Conservation (phyloP, 495 filamentous ascomycete species). For the Pyrenula aspistea region DNA sequence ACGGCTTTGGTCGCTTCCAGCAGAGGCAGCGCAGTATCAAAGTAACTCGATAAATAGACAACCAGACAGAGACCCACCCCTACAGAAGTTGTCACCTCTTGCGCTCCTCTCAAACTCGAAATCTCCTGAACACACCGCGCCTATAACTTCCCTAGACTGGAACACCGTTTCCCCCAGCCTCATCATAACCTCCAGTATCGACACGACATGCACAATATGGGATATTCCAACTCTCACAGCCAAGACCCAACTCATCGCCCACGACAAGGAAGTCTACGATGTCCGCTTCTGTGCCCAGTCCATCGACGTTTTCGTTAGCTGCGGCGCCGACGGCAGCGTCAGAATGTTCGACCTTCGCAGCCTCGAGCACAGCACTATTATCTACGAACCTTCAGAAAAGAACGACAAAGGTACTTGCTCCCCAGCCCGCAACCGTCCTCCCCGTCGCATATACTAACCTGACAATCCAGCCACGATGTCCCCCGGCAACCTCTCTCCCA, state of each 20-base stretch:
- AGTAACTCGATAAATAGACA: constrained; percentile 64
- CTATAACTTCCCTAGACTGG: constrained; percentile 94
- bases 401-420: constrained; percentile 68
- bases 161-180: constrained; percentile 90
- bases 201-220: constrained; percentile 99
- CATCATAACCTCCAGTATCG: constrained; percentile 97
- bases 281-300: constrained; percentile 95
- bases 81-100: constrained; percentile 83
- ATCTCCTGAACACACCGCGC: constrained; percentile 93
- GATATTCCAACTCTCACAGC: constrained; percentile 96
- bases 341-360: constrained; percentile 98
- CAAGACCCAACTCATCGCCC: constrained; percentile 96
- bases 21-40: constrained; percentile 30
- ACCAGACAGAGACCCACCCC: constrained; percentile 48
- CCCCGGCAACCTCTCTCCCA: constrained; percentile 46
- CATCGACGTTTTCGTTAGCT: constrained; percentile 94
- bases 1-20: constrained; percentile 81
- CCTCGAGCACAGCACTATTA: constrained; percentile 96
- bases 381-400: constrained; percentile 91
- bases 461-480: constrained; percentile 15
- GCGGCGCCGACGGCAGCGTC: constrained; percentile 94
- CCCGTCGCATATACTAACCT: constrained; percentile 1
- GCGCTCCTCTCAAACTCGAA: constrained; percentile 95
- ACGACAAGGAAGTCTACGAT: constrained; percentile 98
- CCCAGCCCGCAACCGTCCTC: neutral